These are phyloP conservation scores for Hypoxylon trugodes DNA, from an alignment of 495 filamentous ascomycete species.

Conservation along the genomic window DNA sequence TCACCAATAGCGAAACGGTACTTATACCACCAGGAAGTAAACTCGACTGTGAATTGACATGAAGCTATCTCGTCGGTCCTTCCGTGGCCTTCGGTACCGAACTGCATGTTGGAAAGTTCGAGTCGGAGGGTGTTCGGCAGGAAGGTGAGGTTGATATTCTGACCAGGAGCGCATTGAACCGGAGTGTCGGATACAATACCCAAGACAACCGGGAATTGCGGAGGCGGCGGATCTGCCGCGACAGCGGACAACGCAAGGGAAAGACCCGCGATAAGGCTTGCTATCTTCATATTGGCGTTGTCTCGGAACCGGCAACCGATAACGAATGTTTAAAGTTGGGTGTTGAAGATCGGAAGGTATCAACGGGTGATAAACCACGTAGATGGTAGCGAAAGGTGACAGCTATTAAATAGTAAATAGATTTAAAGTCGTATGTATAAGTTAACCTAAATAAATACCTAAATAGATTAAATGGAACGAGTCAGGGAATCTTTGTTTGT, in stretches of 20 bases:
- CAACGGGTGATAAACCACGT: not conserved
- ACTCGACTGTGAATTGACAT: slow-evolving; percentile 35
- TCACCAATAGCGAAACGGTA: slow-evolving; percentile 33
- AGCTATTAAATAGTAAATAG: too few relatives aligned
- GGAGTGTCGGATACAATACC: slow-evolving; percentile 22
- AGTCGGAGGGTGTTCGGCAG: slow-evolving; percentile 23
- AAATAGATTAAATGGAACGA: too few relatives aligned
- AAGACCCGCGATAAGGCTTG: slow-evolving; percentile 4
- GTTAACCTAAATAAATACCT: too few relatives aligned
- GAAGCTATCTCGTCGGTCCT: slow-evolving; percentile 25
- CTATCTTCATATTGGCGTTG: slow-evolving; percentile 9
- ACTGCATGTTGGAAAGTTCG: slow-evolving; percentile 19
- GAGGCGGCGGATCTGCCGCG: slow-evolving; percentile 24
- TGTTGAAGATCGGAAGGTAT: not conserved
- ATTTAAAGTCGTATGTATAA: not conserved
- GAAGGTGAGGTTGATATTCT: slow-evolving; percentile 30
- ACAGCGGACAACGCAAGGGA: slow-evolving; percentile 6
- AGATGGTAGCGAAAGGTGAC: not conserved
- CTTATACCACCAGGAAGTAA: slow-evolving; percentile 35
- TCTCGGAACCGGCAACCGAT: not conserved
- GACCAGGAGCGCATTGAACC: slow-evolving; percentile 26
- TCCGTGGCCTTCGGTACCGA: slow-evolving; percentile 28
- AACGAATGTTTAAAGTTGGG: not conserved
- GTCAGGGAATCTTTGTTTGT: not conserved
- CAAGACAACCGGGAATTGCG: slow-evolving; percentile 16